Evolutionary conservation across 257 asterid species (phyloP).

Genomic region (Capsicum chinense): DNA sequence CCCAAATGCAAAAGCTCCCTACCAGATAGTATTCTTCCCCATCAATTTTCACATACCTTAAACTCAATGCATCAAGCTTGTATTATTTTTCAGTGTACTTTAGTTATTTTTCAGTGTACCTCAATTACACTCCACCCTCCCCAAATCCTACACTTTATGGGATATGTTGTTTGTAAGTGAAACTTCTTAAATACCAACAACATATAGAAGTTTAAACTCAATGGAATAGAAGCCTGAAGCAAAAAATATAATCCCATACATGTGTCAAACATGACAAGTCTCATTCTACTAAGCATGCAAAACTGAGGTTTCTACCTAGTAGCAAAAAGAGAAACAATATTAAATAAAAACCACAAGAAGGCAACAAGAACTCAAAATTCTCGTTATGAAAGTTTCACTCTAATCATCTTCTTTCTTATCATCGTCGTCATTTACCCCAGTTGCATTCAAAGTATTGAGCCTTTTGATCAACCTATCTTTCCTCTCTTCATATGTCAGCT

Average conservation of each 20-base stretch:
- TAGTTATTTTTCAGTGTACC: no score
- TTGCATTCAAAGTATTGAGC: conserved; percentile 69
- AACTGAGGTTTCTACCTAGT: conserved; percentile 22
- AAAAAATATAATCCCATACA: not conserved
- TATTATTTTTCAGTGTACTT: no score
- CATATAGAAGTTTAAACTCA: not conserved
- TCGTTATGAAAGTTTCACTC: conserved; percentile 32
- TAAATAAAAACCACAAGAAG: not conserved
- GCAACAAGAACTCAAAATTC: not conserved
- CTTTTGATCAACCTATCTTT: conserved; percentile 68
- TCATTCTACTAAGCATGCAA: conserved; percentile 19
- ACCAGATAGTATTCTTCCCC: no score
- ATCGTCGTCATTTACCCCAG: conserved; percentile 52
- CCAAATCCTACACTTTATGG: no score
- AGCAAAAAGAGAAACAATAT: not conserved
- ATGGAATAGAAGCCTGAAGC: not conserved
- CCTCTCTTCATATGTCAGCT: conserved; percentile 78
- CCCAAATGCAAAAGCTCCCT: no score
- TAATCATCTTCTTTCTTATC: conserved; percentile 59
- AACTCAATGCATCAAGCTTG: no score
- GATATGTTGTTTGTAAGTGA: no score
- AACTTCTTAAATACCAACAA: not conserved
- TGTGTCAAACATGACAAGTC: not conserved
- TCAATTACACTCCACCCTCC: no score
- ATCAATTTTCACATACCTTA: no score